Evolutionary conservation across 106 monocot species (phyloP).

Genomic region (Phalaenopsis aphrodite): DNA sequence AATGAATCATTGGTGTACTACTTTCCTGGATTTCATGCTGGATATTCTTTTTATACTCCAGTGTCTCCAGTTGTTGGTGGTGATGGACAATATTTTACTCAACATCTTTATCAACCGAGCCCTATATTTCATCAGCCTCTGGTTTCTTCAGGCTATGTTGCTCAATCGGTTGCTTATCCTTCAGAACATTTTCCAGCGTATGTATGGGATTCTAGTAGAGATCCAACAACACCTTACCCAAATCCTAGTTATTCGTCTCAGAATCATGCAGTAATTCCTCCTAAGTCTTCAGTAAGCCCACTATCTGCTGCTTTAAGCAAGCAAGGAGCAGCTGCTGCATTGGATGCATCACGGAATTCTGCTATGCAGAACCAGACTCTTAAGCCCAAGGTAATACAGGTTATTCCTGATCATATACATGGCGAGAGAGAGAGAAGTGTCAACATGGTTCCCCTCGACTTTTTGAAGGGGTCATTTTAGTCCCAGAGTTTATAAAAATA

Average conservation of each 20-base stretch:
- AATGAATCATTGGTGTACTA: conserved; percentile 56
- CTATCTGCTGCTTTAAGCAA: conserved; percentile 8
- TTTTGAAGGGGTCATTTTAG: too few relatives aligned
- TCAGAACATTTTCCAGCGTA: conserved; percentile 42
- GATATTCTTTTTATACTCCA: conserved; percentile 40
- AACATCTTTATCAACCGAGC: conserved; percentile 38
- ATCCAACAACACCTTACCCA: conserved; percentile 17
- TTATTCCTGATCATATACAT: background rate
- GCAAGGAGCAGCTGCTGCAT: too few relatives aligned
- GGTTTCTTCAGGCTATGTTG: conserved; percentile 40
- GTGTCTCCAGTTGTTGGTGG: conserved; percentile 25
- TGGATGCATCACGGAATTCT: conserved; percentile 8
- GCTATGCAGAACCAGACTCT: conserved; percentile 19
- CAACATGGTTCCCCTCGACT: too few relatives aligned
- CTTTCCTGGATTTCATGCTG: conserved; percentile 42
- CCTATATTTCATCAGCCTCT: conserved; percentile 27
- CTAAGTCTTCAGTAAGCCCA: conserved; percentile 14
- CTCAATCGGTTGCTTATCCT: conserved; percentile 53
- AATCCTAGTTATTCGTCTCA: conserved; percentile 34
- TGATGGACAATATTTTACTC: conserved; percentile 64
- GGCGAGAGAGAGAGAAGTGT: too few relatives aligned
- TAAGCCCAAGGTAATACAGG: conserved; percentile 38
- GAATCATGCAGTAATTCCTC: conserved; percentile 13
- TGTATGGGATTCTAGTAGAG: conserved; percentile 40
- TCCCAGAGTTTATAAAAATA: too few relatives aligned